Conservation (phyloP, 768 basidiomycete genomes). For the Mycena rebaudengoi region DNA sequence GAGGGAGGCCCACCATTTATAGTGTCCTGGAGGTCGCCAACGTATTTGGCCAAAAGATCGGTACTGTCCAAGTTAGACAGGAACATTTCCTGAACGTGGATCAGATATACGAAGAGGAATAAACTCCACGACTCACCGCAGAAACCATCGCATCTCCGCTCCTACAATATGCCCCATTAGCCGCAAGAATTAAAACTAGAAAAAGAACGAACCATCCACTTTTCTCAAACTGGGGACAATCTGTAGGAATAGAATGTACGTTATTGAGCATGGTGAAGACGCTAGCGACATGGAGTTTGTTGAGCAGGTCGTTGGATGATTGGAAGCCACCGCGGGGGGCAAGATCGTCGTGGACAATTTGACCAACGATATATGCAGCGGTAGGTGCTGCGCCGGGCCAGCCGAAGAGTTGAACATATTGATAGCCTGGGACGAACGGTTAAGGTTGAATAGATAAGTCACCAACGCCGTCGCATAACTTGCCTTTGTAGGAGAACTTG, state of each 20-base stretch:
- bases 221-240: conserved; percentile 42
- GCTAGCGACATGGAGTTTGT: conserved; percentile 33
- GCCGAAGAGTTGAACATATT: conserved; percentile 34
- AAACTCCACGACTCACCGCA: conserved; percentile 21
- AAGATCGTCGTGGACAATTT: conserved; percentile 34
- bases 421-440: conserved; percentile 23
- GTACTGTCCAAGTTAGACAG: too few relatives aligned
- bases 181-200: too few relatives aligned
- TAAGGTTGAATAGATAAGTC: too few relatives aligned
- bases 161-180: too few relatives aligned
- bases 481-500: conserved; percentile 37
- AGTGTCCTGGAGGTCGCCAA: too few relatives aligned
- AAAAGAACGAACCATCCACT: conserved; percentile 36
- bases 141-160: conserved; percentile 41
- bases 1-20: too few relatives aligned
- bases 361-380: conserved; percentile 32
- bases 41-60: too few relatives aligned
- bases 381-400: conserved; percentile 33
- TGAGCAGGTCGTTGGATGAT: conserved; percentile 30
- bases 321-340: conserved; percentile 22
- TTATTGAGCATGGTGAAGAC: conserved; percentile 35
- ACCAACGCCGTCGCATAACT: neutral
- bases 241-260: conserved; percentile 33
- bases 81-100: too few relatives aligned
- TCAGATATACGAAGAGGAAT: too few relatives aligned